A percentile compares a stretch with the other conserved stretches of the same genome.
phyloP scores from a whole-genome alignment of 2,329 filamentous ascomycete species.

The Ceratocystiopsis minuta region DNA sequence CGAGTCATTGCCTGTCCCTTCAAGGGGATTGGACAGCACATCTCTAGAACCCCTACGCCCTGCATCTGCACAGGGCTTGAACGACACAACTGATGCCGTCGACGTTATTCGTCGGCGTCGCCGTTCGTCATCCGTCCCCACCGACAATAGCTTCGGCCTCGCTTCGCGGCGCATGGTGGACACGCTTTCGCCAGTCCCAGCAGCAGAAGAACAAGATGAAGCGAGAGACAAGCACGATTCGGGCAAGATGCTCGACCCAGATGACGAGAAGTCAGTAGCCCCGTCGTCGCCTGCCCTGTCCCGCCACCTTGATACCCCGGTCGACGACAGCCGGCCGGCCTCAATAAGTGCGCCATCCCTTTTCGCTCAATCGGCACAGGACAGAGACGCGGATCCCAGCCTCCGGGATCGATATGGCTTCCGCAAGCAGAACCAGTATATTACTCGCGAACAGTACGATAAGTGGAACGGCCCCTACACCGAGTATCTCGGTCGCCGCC shows the following conservation, averaged over 20 bases:
- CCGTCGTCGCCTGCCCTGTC: constrained; percentile 1
- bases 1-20: constrained; percentile 16
- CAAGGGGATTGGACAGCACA: neutral
- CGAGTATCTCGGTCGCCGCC: constrained; percentile 54
- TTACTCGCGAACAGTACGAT: constrained; percentile 63
- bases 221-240: constrained; percentile 28
- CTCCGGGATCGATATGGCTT: constrained; percentile 76
- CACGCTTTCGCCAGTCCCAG: neutral
- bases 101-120: constrained; percentile 2
- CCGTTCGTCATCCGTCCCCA: constrained; percentile 16
- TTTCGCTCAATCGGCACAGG: constrained; percentile 10
- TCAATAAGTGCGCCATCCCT: constrained; percentile 5
- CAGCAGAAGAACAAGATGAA: neutral
- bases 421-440: constrained; percentile 67
- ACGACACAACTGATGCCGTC: neutral
- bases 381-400: constrained; percentile 28
- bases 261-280: constrained; percentile 9
- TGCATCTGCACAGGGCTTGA: too few species aligned
- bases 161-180: constrained; percentile 7
- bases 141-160: constrained; percentile 18
- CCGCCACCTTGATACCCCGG: neutral
- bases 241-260: constrained; percentile 25
- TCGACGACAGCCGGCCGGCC: constrained; percentile 1
- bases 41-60: too few species aligned
- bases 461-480: constrained; percentile 61